Conservation (phyloP, 2,329 filamentous ascomycete genomes). For the Paecilomyces sp. region DNA sequence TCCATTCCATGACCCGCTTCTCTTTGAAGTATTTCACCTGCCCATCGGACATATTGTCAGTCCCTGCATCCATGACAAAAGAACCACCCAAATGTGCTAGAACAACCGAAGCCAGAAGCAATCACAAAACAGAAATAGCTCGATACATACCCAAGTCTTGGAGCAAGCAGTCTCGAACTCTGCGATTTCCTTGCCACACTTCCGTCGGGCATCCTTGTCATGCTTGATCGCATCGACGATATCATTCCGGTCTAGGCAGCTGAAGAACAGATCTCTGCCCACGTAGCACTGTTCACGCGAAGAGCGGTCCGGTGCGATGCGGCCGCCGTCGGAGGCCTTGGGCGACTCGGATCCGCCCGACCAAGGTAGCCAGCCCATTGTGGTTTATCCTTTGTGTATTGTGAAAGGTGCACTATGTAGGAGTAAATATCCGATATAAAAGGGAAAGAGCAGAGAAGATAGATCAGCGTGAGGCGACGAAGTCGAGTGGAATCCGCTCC, state of each 20-base stretch:
- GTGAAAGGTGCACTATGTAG: background rate
- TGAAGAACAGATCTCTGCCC: constrained; percentile 79
- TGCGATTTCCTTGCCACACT: constrained; percentile 53
- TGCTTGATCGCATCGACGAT: constrained; percentile 68
- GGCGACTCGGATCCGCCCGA: constrained; percentile 40
- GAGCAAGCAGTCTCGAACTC: constrained; percentile 82
- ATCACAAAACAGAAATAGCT: background rate
- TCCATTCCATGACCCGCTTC: constrained; percentile 83
- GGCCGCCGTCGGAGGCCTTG: constrained; percentile 49
- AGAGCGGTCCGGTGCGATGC: constrained; percentile 74
- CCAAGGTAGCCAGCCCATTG: constrained; percentile 49
- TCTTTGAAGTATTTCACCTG: constrained; percentile 98
- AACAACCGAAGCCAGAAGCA: background rate
- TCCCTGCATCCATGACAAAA: background rate
- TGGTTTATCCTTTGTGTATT: constrained; percentile 5
- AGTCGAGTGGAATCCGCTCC: background rate
- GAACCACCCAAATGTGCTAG: background rate
- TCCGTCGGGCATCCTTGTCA: constrained; percentile 49
- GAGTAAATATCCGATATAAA: background rate
- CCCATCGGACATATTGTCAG: constrained; percentile 10
- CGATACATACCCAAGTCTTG: constrained; percentile 68
- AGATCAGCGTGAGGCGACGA: background rate
- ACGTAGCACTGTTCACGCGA: constrained; percentile 85
- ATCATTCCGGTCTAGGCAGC: constrained; percentile 71
- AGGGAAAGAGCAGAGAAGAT: background rate